phyloP scores from a whole-genome alignment of 305 asterid genomes.

The Plantago coronopus region DNA sequence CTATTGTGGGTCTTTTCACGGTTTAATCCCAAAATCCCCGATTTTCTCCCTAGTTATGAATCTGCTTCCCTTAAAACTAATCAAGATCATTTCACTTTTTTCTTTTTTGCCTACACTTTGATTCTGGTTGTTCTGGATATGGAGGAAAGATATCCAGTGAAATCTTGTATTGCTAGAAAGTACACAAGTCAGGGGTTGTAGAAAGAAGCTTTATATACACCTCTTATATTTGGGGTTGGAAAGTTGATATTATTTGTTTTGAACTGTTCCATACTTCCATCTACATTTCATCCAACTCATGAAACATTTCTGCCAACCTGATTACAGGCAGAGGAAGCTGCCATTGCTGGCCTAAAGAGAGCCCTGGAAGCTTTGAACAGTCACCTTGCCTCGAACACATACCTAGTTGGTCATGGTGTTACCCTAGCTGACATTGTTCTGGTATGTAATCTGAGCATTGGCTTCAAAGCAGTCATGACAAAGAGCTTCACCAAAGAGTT shows the following conservation, averaged over 20 bases:
- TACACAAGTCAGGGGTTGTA: background rate
- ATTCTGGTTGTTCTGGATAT: too few species aligned
- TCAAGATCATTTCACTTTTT: background rate
- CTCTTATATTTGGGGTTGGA: background rate
- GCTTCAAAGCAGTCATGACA: conserved; percentile 29
- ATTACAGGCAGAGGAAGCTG: conserved; percentile 34
- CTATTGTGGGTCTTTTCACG: too few species aligned
- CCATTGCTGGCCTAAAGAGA: conserved; percentile 33
- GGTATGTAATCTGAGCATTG: conserved; percentile 25
- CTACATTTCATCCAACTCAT: background rate
- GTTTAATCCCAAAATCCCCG: background rate
- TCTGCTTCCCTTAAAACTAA: too few species aligned
- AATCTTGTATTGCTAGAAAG: background rate
- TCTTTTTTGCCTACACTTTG: too few species aligned
- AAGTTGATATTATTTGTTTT: too few species aligned
- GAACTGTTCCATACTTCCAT: background rate
- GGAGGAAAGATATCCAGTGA: background rate
- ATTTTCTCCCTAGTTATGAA: background rate
- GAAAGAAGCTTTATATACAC: too few species aligned
- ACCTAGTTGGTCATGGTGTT: conserved; percentile 34
- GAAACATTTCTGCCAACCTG: background rate
- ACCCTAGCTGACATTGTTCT: conserved; percentile 36
- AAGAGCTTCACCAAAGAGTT: conserved; percentile 44
- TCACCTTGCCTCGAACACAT: conserved; percentile 35
- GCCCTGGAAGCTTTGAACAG: conserved; percentile 31